These are phyloP conservation scores for Fusarium nanum DNA, from an alignment of 2,329 filamentous ascomycete species.

Conservation along the genomic window DNA sequence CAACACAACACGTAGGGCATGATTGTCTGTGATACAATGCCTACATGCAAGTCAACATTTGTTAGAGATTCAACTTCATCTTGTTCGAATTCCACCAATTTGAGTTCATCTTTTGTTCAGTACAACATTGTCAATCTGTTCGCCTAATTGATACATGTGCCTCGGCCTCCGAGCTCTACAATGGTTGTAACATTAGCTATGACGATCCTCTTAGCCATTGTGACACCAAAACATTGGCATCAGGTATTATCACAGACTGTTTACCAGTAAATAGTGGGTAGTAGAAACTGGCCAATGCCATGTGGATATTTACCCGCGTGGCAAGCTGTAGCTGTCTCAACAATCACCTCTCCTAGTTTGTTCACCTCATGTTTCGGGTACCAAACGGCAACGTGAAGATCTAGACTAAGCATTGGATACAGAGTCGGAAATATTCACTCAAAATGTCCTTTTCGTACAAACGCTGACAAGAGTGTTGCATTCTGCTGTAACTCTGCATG, in stretches of 20 bases:
- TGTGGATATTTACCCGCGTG: slow-evolving; percentile 6
- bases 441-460: background rate
- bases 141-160: background rate
- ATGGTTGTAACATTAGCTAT: slow-evolving; percentile 16
- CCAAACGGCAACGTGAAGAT: background rate
- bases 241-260: slow-evolving; percentile 9
- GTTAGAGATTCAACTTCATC: background rate
- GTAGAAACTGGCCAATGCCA: slow-evolving; percentile 17
- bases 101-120: background rate
- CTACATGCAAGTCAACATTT: background rate
- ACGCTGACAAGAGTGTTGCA: slow-evolving; percentile 5
- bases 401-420: background rate
- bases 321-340: slow-evolving; percentile 29
- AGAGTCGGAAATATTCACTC: slow-evolving; percentile 5
- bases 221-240: slow-evolving; percentile 20
- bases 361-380: slow-evolving; percentile 2
- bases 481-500: background rate
- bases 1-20: background rate
- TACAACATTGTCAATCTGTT: background rate
- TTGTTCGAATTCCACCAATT: background rate
- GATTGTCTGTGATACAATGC: background rate
- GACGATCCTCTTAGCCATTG: slow-evolving; percentile 19
- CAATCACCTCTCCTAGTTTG: slow-evolving; percentile 4
- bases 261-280: background rate
- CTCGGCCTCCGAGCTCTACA: slow-evolving; percentile 10